Evolutionary conservation across 495 filamentous ascomycete species (phyloP), one percentile per base, ranked within the genome.

Genomic region (Penicillium bovifimosum): DNA sequence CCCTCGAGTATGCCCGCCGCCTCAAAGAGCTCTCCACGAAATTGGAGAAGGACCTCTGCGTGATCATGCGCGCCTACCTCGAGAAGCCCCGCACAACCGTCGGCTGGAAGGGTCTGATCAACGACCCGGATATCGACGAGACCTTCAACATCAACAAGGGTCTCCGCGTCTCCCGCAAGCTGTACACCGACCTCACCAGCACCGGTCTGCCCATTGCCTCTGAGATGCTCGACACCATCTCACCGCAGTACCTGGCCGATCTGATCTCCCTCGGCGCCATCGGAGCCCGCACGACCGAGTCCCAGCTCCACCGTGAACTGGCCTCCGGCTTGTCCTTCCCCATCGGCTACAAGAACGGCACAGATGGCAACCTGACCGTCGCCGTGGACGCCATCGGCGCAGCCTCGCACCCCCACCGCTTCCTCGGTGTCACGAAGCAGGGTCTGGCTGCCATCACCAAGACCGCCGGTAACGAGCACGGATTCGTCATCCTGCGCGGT

Each of bases 61-160:
- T 98, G 64, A 85, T 98, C 66, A 98, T 98, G 93, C 88, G 93
- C 53, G 90, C 93, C 65, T 98, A 98, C 77, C 87, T 98, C 17
- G 93, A 98, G 80, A 98, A 98, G 78, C 93, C 93, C 27, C 86
- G 93, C 35, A 98, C 93, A n/a, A 98, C 93, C 1, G 93, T 98
- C 32, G 93, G 93, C 60, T 98, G 93, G 93, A 98, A 98, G 73
- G 93, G 93, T 26, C 79, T 98, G 59, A 96, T 98, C 77, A 98
- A 98, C 72, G 93, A 98, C 63, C 93, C 93, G 1, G 93, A 98
- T 59, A 95, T 98, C 69, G 90, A 98, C 68, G 85, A 95, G 72
- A 90, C 86, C 68, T 98, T 85, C 86, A 82, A 96, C 77, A 98
- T 98, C 79, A 98, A 98, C 82, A 98, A 98, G 79, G 93, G 93